Percentiles rank a stretch among this genome's conserved stretches.
These are phyloP conservation scores for Nadsonia fulvescens DNA, from an alignment of 805 yeast species.

Conservation along the genomic window DNA sequence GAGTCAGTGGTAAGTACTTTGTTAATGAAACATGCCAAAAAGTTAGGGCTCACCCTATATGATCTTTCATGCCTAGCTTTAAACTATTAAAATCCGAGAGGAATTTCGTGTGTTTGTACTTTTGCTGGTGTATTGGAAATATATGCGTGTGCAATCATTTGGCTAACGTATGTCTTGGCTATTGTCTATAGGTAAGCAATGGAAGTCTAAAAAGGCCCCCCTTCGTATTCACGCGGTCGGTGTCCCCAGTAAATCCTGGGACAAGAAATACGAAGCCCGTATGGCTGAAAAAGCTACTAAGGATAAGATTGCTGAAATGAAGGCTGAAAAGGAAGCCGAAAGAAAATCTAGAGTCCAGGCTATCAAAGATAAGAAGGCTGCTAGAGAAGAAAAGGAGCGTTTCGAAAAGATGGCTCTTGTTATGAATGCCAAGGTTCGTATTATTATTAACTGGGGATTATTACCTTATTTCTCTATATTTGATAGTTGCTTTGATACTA, in stretches of 20 bases:
- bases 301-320: slow-evolving; percentile 48
- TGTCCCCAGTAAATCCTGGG: slow-evolving; percentile 39
- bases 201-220: slow-evolving; percentile 21
- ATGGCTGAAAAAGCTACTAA: slow-evolving; percentile 48
- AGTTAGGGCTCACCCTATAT: no score
- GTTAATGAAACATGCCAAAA: no score
- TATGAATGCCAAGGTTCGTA: slow-evolving; percentile 88
- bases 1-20: no score
- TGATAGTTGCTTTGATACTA: no score
- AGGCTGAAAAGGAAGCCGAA: slow-evolving; percentile 55
- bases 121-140: no score
- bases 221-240: slow-evolving; percentile 23
- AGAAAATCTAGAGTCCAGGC: slow-evolving; percentile 25
- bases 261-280: slow-evolving; percentile 45
- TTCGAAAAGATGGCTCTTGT: slow-evolving; percentile 63
- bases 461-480: no score
- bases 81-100: no score
- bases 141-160: no score
- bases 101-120: no score
- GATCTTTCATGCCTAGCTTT: no score
- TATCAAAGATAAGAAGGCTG: slow-evolving; percentile 51
- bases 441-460: no score
- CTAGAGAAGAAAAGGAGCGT: slow-evolving; percentile 77
- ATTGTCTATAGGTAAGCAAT: slow-evolving; percentile 20
- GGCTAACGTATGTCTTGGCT: no score